Evolutionary conservation across 2,329 filamentous ascomycete genomes (phyloP).

Genomic region (Chaetomiaceae sp.): DNA sequence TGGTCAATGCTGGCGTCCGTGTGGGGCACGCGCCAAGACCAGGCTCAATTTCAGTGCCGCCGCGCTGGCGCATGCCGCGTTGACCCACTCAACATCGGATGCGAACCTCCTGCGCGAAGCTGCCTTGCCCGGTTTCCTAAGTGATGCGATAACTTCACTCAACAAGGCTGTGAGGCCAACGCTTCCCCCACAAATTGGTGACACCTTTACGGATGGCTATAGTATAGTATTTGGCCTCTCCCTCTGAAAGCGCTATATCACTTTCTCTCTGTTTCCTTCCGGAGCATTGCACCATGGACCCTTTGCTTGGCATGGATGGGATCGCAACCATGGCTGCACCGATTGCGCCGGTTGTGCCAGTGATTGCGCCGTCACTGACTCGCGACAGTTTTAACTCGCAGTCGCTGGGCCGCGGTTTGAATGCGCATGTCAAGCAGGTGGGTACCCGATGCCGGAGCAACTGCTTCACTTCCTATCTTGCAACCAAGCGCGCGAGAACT

Average conservation of each 20-base stretch:
- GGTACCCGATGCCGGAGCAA: no score
- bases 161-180: background rate
- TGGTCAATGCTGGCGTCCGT: background rate
- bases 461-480: no score
- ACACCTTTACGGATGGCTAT: background rate
- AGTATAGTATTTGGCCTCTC: background rate
- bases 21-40: background rate
- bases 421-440: conserved; percentile 67
- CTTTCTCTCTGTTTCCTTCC: background rate
- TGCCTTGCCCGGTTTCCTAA: background rate
- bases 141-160: background rate
- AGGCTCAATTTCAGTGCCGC: background rate
- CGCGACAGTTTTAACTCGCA: conserved; percentile 58
- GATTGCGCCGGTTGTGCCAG: conserved; percentile 20
- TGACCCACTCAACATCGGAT: background rate
- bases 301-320: background rate
- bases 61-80: background rate
- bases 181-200: background rate
- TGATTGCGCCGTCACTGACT: conserved; percentile 26
- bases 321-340: background rate
- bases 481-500: no score
- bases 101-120: no score
- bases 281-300: conserved; percentile 10
- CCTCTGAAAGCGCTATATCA: no score
- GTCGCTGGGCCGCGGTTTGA: conserved; percentile 62